phyloP scores from a whole-genome alignment of 2,329 filamentous ascomycete species.

The Colletotrichum chlorophyti region DNA sequence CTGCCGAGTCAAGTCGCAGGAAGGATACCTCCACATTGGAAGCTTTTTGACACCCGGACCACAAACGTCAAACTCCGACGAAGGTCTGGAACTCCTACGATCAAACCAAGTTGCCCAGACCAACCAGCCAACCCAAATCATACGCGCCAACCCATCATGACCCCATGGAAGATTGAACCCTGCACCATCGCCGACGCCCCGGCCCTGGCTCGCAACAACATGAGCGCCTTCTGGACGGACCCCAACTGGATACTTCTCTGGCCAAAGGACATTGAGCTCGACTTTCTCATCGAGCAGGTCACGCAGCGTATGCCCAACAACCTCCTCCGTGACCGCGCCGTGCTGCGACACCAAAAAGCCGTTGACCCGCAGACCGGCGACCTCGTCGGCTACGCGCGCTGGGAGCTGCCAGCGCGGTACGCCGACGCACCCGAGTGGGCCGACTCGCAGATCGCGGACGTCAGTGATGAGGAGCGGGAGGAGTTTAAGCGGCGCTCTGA shows the following conservation, averaged over 20 bases:
- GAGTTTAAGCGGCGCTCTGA: slow-evolving; percentile 14
- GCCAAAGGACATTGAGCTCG: slow-evolving; percentile 10
- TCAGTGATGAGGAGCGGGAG: slow-evolving; percentile 21
- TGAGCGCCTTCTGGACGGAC: slow-evolving; percentile 35
- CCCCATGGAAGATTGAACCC: slow-evolving; percentile 8
- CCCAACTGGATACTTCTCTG: slow-evolving; percentile 32
- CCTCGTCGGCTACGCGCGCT: slow-evolving; percentile 34
- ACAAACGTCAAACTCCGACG: too few species aligned
- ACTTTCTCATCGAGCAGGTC: slow-evolving; percentile 23
- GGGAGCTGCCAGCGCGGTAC: slow-evolving; percentile 29
- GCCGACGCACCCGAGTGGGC: slow-evolving; percentile 19
- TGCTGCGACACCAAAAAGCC: slow-evolving; percentile 31
- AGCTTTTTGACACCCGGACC: too few species aligned
- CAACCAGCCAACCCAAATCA: not conserved
- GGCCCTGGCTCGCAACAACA: slow-evolving; percentile 34
- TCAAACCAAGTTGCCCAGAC: not conserved
- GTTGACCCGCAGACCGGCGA: slow-evolving; percentile 32
- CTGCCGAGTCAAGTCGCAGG: too few species aligned
- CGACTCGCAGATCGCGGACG: slow-evolving; percentile 23
- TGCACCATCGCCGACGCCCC: slow-evolving; percentile 32
- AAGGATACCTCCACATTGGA: too few species aligned
- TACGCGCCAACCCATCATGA: not conserved
- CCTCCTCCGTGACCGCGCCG: slow-evolving; percentile 28
- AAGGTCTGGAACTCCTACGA: too few species aligned
- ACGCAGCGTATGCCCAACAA: slow-evolving; percentile 29